Base-by-base conservation (phyloP, 768 basidiomycete species). In the Lactifluus echinatus region DNA sequence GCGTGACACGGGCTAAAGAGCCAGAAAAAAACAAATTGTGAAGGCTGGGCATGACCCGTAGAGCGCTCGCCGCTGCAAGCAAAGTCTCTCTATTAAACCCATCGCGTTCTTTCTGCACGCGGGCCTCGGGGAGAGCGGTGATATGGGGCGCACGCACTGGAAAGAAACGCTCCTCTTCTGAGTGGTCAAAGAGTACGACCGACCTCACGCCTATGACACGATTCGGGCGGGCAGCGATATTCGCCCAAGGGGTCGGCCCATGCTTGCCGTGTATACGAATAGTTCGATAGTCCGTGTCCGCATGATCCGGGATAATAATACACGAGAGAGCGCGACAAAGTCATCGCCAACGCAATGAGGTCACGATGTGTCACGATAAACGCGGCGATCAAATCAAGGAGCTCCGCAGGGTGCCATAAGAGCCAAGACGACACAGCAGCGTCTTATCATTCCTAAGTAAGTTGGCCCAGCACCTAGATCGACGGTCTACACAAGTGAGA, bases 221-320 rank as follows among this genome's bases (percentile, higher is more conserved):
- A 50, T 53, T 26, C 11, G 51, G 51, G 21, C 56, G 50, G 3
- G 39, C 23, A 15, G 51, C 40, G 34, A 61, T 46, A 37, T 49
- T 40, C 4, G 5, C 19, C 60, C 60, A 61, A 1, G 55, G 49
- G 7, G 31, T 11, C 3, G 47, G 29, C 1, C 44, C 54, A 17
- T 28, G 55, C 21, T n/a, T 33, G 4, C 55, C 6, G 17, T 45
- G 45, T 17, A 56, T 24, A 11, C 51, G 52, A 28, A 61, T 28
- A 23, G 36, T 28, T 28, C 60, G 60, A 42, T 60, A 60, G n/a
- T n/a, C n/a, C 14, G 56, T n/a, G n/a, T n/a, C 56, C 10, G 42
- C n/a, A 10, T 61, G 60, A 15, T 29, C 40, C 6, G 56, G 60
- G 47, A 61, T 57, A 8, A 50, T 33, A 2, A 61, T 40, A n/a